phyloP scores from a whole-genome alignment of 208 protist genomes.

The Acanthamoeba quina region DNA sequence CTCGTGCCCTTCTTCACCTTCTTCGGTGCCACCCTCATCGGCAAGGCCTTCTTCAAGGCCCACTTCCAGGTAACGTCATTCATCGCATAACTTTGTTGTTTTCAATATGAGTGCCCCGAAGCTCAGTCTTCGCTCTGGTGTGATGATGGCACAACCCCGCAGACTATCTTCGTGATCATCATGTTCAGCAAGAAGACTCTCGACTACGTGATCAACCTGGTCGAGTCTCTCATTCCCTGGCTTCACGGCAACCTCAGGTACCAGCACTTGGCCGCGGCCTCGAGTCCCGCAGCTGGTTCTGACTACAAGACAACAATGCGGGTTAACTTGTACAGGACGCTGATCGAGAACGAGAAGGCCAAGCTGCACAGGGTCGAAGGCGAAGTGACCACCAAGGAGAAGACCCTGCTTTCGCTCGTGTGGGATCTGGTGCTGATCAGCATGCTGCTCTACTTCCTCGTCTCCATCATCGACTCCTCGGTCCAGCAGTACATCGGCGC shows the following conservation, averaged over 20 bases:
- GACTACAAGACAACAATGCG: no score
- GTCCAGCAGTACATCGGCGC: constrained; percentile 33
- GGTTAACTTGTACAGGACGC: background rate
- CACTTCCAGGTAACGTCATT: constrained; percentile 21
- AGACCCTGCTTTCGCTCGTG: background rate
- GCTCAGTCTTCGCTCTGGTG: no score
- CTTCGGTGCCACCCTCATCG: constrained; percentile 96
- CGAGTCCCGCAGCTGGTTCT: no score
- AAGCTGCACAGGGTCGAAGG: background rate
- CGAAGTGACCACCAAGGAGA: constrained; percentile 24
- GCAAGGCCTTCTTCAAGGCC: constrained; percentile 93
- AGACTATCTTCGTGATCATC: constrained; percentile 32
- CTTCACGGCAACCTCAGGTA: constrained; percentile 8
- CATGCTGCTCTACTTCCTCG: constrained; percentile 62
- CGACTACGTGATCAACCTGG: constrained; percentile 9
- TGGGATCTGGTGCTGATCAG: constrained; percentile 34
- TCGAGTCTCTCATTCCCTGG: constrained; percentile 15
- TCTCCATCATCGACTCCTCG: constrained; percentile 52
- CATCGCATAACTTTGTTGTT: background rate
- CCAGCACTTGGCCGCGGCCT: no score
- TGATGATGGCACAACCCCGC: no score
- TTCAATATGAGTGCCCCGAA: no score
- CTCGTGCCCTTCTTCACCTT: constrained; percentile 97
- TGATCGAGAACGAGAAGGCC: constrained; percentile 41
- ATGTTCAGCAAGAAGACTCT: constrained; percentile 43